These are phyloP conservation scores for Lindgomyces ingoldianus DNA, from an alignment of 495 filamentous ascomycete genomes.

Conservation along the genomic window DNA sequence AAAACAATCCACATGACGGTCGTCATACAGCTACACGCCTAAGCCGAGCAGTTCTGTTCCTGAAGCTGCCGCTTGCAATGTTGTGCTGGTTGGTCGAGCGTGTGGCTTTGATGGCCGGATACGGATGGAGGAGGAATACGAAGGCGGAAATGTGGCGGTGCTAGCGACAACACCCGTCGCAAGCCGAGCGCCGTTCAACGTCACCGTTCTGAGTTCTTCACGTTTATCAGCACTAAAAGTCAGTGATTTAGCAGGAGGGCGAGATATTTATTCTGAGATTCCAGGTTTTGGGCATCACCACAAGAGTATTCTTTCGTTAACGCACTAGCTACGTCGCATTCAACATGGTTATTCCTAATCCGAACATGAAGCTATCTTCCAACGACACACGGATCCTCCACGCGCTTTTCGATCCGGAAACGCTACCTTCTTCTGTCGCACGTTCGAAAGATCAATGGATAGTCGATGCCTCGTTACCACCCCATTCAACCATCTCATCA, in stretches of 20 bases:
- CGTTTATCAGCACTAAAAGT: not conserved
- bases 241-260: too few relatives aligned
- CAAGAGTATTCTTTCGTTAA: not conserved
- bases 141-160: too few relatives aligned
- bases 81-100: too few relatives aligned
- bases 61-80: not conserved
- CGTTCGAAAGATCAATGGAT: slow-evolving; percentile 12
- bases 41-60: not conserved
- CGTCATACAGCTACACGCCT: not conserved
- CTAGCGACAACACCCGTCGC: not conserved
- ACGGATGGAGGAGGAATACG: not conserved
- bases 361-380: slow-evolving; percentile 56
- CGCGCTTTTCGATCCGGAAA: slow-evolving; percentile 79
- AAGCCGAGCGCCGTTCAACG: not conserved
- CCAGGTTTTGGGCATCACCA: too few relatives aligned
- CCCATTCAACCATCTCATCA: slow-evolving; percentile 58
- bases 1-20: not conserved
- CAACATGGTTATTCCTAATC: slow-evolving; percentile 34
- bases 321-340: too few relatives aligned
- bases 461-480: slow-evolving; percentile 60
- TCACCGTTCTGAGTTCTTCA: not conserved
- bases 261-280: too few relatives aligned
- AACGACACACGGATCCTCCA: slow-evolving; percentile 73
- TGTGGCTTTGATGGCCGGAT: too few relatives aligned
- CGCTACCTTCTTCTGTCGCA: slow-evolving; percentile 51